These are phyloP conservation scores for Pestalotiopsis sp. DNA, from an alignment of 2,329 filamentous ascomycete species.

Conservation along the genomic window DNA sequence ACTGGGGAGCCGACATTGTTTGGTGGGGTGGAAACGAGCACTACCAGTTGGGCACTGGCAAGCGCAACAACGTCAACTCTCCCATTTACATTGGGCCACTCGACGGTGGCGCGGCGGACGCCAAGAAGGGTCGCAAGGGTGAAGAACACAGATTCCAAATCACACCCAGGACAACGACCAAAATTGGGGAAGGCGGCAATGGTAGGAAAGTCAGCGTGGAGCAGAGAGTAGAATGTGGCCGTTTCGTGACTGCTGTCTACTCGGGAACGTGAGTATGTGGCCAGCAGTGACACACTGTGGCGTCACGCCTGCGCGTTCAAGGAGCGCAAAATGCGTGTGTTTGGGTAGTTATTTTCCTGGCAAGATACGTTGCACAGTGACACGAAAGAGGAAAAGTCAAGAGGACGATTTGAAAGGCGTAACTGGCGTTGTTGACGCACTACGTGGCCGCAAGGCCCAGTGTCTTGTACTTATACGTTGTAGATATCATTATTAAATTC, in stretches of 20 bases:
- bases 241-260: slow-evolving; percentile 81
- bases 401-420: background rate
- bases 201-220: slow-evolving; percentile 77
- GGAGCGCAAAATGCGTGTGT: background rate
- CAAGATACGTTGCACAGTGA: background rate
- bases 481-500: background rate
- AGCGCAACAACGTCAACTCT: slow-evolving; percentile 75
- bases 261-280: slow-evolving; percentile 47
- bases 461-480: background rate
- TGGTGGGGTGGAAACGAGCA: slow-evolving; percentile 96
- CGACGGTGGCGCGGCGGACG: slow-evolving; percentile 62
- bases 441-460: background rate
- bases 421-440: background rate
- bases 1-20: slow-evolving; percentile 86
- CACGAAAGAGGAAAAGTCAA: background rate
- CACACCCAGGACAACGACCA: slow-evolving; percentile 74
- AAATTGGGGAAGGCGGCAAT: slow-evolving; percentile 58
- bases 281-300: background rate
- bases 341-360: background rate
- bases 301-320: too few species aligned
- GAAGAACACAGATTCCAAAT: slow-evolving; percentile 79
- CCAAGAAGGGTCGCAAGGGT: slow-evolving; percentile 58
- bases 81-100: slow-evolving; percentile 81
- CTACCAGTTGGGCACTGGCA: slow-evolving; percentile 91
- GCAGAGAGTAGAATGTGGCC: slow-evolving; percentile 86